phyloP scores from a whole-genome alignment of 306 rosid genomes.

The Heteromeles arbutifolia region DNA sequence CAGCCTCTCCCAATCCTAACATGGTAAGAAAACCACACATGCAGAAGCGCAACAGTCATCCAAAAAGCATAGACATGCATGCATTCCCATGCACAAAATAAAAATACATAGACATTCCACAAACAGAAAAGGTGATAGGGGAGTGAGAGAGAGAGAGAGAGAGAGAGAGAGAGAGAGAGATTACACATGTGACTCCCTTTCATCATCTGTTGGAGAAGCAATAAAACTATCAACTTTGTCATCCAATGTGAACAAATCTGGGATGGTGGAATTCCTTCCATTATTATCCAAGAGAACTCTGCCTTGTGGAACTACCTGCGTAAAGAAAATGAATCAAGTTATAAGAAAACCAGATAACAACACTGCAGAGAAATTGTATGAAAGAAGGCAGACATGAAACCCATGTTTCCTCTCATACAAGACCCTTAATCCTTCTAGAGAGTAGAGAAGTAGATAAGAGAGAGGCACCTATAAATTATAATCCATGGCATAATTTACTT shows the following conservation, averaged over 20 bases:
- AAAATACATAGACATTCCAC: background rate
- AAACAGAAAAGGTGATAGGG: background rate
- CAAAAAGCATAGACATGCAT: background rate
- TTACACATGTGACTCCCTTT: conserved; percentile 51
- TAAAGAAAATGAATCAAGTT: conserved; percentile 15
- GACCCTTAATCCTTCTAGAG: background rate
- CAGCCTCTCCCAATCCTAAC: background rate
- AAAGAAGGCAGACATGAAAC: background rate
- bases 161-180: conserved; percentile 21
- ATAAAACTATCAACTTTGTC: conserved; percentile 26
- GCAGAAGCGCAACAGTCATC: background rate
- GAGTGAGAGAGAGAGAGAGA: background rate
- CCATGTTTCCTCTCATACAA: background rate
- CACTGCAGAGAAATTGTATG: background rate
- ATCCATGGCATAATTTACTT: background rate
- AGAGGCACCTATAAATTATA: background rate
- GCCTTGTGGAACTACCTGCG: conserved; percentile 48
- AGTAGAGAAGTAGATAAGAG: background rate
- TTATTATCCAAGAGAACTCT: conserved; percentile 27
- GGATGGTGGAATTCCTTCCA: conserved; percentile 32
- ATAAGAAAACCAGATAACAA: conserved; percentile 4
- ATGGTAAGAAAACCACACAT: background rate
- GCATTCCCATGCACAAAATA: conserved; percentile 4
- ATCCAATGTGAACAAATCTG: conserved; percentile 31
- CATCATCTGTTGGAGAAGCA: conserved; percentile 30